These are phyloP conservation scores for Metrosideros polymorpha DNA, from an alignment of 441 rosid species.

Conservation along the genomic window DNA sequence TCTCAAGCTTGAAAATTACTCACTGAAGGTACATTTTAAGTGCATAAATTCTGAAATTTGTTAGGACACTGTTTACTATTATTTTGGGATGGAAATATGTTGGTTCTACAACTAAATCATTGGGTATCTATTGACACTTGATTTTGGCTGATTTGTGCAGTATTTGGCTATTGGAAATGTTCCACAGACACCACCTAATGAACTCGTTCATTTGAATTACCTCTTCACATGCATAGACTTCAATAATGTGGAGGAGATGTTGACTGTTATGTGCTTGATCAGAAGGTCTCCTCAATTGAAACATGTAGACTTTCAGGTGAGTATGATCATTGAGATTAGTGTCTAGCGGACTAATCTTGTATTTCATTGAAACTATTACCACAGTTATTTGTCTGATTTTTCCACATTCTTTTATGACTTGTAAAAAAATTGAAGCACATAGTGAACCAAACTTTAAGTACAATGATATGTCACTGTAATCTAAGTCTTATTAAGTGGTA, in stretches of 20 bases:
- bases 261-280: neutral
- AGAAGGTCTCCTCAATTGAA: neutral
- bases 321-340: neutral
- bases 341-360: neutral
- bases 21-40: neutral
- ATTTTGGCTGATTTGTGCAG: neutral
- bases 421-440: neutral
- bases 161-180: neutral
- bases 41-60: neutral
- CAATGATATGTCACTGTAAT: neutral
- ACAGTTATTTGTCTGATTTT: neutral
- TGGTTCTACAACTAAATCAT: neutral
- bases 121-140: neutral
- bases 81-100: neutral
- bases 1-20: neutral
- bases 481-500: neutral
- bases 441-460: neutral
- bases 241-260: neutral
- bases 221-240: neutral
- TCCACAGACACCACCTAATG: neutral
- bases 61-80: neutral
- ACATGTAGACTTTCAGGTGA: neutral
- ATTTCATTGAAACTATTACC: neutral
- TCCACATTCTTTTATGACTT: neutral
- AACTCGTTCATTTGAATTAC: neutral